These are phyloP conservation scores for Orbilia oligospora DNA, from an alignment of 2,329 filamentous ascomycete genomes.

Conservation along the genomic window DNA sequence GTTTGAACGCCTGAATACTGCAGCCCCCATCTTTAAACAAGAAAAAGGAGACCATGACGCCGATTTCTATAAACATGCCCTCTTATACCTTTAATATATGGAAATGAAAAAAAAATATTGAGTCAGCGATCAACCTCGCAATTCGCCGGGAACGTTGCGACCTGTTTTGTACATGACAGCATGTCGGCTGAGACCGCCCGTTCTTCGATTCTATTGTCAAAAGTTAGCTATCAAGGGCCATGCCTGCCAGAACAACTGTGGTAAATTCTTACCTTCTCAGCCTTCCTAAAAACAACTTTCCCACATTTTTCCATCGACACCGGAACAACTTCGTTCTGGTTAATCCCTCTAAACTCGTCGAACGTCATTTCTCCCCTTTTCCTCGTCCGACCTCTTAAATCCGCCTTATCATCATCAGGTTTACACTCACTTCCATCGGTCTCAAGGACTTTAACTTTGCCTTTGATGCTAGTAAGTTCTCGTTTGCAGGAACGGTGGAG, in stretches of 20 bases:
- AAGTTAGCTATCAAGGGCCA: slow-evolving; percentile 20
- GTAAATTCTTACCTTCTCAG: slow-evolving; percentile 27
- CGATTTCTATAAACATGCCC: not conserved
- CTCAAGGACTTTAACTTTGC: slow-evolving; percentile 20
- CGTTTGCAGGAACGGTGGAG: slow-evolving; percentile 1
- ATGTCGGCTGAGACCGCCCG: slow-evolving; percentile 36
- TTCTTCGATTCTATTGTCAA: slow-evolving; percentile 30
- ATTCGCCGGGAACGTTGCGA: slow-evolving; percentile 41
- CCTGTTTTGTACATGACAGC: slow-evolving; percentile 39
- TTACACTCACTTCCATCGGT: slow-evolving; percentile 11
- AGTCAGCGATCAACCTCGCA: slow-evolving; percentile 23
- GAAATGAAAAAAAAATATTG: not conserved
- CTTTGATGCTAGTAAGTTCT: not conserved
- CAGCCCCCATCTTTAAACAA: not conserved
- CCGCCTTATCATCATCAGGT: slow-evolving; percentile 20
- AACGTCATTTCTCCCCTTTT: slow-evolving; percentile 42
- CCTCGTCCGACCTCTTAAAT: slow-evolving; percentile 6
- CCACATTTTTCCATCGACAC: slow-evolving; percentile 7
- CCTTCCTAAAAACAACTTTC: slow-evolving; percentile 41
- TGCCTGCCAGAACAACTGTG: not conserved
- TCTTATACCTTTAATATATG: not conserved
- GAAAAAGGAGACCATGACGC: not conserved
- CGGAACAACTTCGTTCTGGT: slow-evolving; percentile 32
- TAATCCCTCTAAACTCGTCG: slow-evolving; percentile 36
- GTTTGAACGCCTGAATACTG: not conserved